Evolutionary conservation across 768 basidiomycete species (phyloP).

Genomic region (Crassisporium funariophilum): DNA sequence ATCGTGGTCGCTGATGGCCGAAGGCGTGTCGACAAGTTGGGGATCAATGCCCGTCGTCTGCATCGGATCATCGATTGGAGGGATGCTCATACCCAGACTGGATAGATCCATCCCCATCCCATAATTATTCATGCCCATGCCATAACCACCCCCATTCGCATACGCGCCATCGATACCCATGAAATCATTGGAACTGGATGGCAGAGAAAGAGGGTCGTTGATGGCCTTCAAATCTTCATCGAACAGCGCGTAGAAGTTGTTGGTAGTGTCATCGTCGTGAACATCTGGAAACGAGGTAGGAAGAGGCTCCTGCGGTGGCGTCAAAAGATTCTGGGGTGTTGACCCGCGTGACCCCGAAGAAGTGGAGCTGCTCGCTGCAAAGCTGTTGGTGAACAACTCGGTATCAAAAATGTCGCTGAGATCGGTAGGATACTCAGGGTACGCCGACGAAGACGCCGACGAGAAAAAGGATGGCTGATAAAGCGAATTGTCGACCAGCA

Average conservation of each 20-base stretch:
- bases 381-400: slow-evolving; percentile 49
- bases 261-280: slow-evolving; percentile 26
- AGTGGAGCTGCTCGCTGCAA: slow-evolving; percentile 26
- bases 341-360: slow-evolving; percentile 45
- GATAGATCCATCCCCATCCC: slow-evolving; percentile 21
- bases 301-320: slow-evolving; percentile 44
- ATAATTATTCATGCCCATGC: slow-evolving; percentile 17
- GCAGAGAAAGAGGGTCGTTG: slow-evolving; percentile 26
- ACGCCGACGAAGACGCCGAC: slow-evolving; percentile 13
- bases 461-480: slow-evolving; percentile 24
- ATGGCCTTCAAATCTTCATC: slow-evolving; percentile 46
- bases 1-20: slow-evolving; percentile 37
- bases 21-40: slow-evolving; percentile 68
- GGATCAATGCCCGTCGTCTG: slow-evolving; percentile 61
- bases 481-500: slow-evolving; percentile 25
- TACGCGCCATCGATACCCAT: slow-evolving; percentile 24
- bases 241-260: slow-evolving; percentile 45
- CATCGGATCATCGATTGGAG: slow-evolving; percentile 17
- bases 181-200: slow-evolving; percentile 22
- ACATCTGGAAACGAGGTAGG: slow-evolving; percentile 40
- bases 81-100: slow-evolving; percentile 24
- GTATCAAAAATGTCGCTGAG: slow-evolving; percentile 70
- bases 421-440: slow-evolving; percentile 31
- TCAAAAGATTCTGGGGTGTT: slow-evolving; percentile 45
- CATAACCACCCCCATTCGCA: slow-evolving; percentile 7